Evolutionary conservation across 2,329 filamentous ascomycete species (phyloP).

Genomic region (Trichoderma breve): DNA sequence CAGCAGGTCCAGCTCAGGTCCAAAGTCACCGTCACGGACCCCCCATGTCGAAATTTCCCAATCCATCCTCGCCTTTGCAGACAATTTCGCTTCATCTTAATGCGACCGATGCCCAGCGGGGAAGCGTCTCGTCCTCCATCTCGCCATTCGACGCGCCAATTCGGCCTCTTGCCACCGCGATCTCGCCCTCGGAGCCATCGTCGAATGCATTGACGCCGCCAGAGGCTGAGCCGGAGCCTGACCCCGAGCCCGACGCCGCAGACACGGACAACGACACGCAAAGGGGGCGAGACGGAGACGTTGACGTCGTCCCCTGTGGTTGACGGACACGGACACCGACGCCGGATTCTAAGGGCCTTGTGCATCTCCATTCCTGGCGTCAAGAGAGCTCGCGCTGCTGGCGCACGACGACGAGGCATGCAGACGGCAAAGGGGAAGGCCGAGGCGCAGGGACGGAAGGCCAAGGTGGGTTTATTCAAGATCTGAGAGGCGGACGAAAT

Average conservation of each 20-base stretch:
- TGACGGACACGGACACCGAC: not conserved
- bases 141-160: constrained; percentile 14
- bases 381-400: constrained; percentile 15
- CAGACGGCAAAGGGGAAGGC: constrained; percentile 55
- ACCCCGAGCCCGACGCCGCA: constrained; percentile 16
- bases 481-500: not conserved
- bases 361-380: not conserved
- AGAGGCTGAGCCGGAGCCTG: constrained; percentile 20
- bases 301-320: not conserved
- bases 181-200: not conserved
- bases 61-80: constrained; percentile 14
- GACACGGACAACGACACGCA: not conserved
- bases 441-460: constrained; percentile 60
- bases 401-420: constrained; percentile 43
- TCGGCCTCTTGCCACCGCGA: not conserved
- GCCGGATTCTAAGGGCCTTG: not conserved
- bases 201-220: constrained; percentile 19
- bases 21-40: constrained; percentile 10
- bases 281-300: not conserved
- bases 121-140: not conserved
- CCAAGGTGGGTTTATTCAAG: constrained; percentile 48
- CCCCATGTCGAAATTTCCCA: constrained; percentile 19
- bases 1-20: not conserved
- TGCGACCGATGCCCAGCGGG: constrained; percentile 14
- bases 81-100: constrained; percentile 14